These are phyloP conservation scores for Diospyros kaki DNA, from an alignment of 148 eudicot species.

Conservation along the genomic window DNA sequence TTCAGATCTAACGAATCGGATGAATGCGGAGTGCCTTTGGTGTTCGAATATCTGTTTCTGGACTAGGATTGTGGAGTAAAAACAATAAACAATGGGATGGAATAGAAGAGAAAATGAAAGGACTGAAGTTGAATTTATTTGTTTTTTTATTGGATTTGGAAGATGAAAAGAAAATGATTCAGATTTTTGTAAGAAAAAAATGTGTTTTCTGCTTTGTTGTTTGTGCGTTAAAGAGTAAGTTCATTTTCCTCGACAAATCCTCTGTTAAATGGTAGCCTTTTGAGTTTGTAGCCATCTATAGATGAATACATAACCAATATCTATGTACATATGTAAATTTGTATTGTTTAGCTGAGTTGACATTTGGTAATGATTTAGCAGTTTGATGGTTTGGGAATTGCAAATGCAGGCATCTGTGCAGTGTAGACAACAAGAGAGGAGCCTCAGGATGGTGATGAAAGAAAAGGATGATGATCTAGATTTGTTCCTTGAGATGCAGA, in stretches of 20 bases:
- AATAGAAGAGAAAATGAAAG: too few species aligned
- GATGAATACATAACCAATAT: neutral
- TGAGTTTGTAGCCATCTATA: neutral
- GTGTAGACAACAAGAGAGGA: constrained; percentile 35
- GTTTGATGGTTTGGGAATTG: constrained; percentile 1
- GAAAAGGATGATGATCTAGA: constrained; percentile 73
- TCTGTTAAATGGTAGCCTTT: too few species aligned
- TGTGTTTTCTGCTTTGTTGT: too few species aligned
- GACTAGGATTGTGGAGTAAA: too few species aligned
- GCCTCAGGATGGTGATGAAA: constrained; percentile 38
- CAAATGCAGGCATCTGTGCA: constrained; percentile 46
- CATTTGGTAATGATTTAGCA: neutral
- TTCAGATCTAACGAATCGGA: neutral
- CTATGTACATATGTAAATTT: neutral
- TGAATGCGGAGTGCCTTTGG: neutral
- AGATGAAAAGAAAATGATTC: too few species aligned
- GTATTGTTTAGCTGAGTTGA: neutral
- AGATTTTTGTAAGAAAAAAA: too few species aligned
- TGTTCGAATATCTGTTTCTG: neutral
- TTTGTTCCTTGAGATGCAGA: constrained; percentile 65
- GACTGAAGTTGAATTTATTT: too few species aligned
- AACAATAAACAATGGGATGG: too few species aligned
- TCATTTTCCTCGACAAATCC: too few species aligned
- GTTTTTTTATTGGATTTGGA: neutral
- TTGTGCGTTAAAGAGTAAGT: too few species aligned